Percentiles rank a stretch among this genome's conserved stretches.
Evolutionary conservation across 2,329 filamentous ascomycete genomes (phyloP).

Genomic region (Phaeomoniella chlamydospora): DNA sequence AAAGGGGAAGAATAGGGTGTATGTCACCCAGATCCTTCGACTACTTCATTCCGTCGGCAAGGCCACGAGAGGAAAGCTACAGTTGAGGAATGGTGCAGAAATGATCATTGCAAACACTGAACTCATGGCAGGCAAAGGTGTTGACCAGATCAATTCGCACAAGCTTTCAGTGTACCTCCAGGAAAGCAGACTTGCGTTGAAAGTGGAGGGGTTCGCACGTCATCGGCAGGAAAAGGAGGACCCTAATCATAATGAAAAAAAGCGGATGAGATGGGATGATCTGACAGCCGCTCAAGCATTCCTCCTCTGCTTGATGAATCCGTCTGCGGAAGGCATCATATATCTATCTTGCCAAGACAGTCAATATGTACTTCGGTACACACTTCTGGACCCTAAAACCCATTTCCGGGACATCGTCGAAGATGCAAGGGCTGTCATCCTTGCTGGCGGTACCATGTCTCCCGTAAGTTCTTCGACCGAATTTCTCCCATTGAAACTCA

Average conservation of each 20-base stretch:
- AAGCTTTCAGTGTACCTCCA: conserved; percentile 79
- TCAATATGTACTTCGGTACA: conserved; percentile 59
- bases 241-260: conserved; percentile 7
- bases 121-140: conserved; percentile 67
- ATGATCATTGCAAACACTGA: conserved; percentile 57
- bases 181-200: conserved; percentile 82
- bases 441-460: conserved; percentile 95
- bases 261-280: conserved; percentile 25
- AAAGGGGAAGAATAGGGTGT: conserved; percentile 81
- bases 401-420: conserved; percentile 82
- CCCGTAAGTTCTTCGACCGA: too few species aligned
- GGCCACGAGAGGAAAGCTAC: conserved; percentile 38
- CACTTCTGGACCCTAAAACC: conserved; percentile 79
- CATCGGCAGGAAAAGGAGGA: conserved; percentile 40
- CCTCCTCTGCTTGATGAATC: conserved; percentile 71
- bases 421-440: conserved; percentile 69
- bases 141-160: conserved; percentile 90
- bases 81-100: conserved; percentile 34
- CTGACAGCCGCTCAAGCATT: conserved; percentile 54
- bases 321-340: conserved; percentile 52
- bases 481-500: too few species aligned
- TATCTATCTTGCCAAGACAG: conserved; percentile 35
- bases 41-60: conserved; percentile 64
- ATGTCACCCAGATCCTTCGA: conserved; percentile 74
- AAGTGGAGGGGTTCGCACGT: conserved; percentile 77